Evolutionary conservation across 176 grass and related monocot species (phyloP).

Genomic region (Hordeum marinum): DNA sequence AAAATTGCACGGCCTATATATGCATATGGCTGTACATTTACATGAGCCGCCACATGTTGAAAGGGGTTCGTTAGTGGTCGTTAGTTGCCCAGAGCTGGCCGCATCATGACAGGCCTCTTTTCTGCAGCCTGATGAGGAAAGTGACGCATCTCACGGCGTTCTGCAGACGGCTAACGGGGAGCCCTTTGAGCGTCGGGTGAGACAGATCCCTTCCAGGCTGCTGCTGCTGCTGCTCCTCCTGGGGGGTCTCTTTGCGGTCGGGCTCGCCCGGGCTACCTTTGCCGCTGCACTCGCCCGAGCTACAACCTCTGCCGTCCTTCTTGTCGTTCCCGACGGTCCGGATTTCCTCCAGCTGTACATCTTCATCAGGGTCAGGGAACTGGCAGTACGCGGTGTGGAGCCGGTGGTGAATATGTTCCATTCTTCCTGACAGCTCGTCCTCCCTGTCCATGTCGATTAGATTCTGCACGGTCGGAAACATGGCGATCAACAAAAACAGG

Average conservation of each 20-base stretch:
- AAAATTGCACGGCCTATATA: background rate
- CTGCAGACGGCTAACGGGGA: constrained; percentile 43
- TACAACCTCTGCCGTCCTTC: constrained; percentile 1
- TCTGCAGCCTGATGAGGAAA: constrained; percentile 55
- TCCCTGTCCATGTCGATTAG: constrained; percentile 73
- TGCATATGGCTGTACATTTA: constrained; percentile 17
- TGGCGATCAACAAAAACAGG: background rate
- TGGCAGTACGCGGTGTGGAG: constrained; percentile 64
- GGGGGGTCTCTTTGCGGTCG: constrained; percentile 14
- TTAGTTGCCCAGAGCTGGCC: background rate
- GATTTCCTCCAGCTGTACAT: constrained; percentile 36
- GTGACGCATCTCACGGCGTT: constrained; percentile 44
- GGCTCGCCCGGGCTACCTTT: background rate
- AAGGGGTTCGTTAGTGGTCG: background rate
- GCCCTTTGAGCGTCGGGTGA: constrained; percentile 57
- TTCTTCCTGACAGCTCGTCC: constrained; percentile 58
- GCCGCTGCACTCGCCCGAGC: background rate
- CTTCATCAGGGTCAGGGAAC: constrained; percentile 31
- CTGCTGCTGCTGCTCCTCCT: background rate
- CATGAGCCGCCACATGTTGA: background rate
- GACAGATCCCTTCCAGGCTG: constrained; percentile 9
- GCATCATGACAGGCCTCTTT: constrained; percentile 30
- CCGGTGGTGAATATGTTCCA: constrained; percentile 58
- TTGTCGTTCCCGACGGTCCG: constrained; percentile 6
- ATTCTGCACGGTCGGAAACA: constrained; percentile 44